Evolutionary conservation across 371 early-diverging fungal genomes (phyloP).

Genomic region (Haplosporangium sp.): DNA sequence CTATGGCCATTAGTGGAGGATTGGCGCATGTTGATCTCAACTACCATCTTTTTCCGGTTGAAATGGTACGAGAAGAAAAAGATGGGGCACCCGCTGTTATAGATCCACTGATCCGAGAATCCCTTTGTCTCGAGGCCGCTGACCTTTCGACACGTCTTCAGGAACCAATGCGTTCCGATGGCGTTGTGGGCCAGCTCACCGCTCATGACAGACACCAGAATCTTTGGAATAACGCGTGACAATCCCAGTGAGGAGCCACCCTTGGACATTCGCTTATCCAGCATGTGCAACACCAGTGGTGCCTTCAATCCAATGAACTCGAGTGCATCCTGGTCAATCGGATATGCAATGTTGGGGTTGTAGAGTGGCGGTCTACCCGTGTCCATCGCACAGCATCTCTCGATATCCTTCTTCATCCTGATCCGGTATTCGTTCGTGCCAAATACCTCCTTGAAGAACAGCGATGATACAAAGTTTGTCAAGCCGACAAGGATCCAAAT

Average conservation of each 20-base stretch:
- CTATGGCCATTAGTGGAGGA: conserved; percentile 72
- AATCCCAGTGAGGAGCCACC: conserved; percentile 81
- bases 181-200: conserved; percentile 84
- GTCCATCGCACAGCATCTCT: conserved; percentile 82
- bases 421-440: conserved; percentile 92
- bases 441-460: conserved; percentile 81
- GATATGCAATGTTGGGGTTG: conserved; percentile 69
- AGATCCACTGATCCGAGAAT: conserved; percentile 96
- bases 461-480: conserved; percentile 76
- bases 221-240: conserved; percentile 83
- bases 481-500: conserved; percentile 90
- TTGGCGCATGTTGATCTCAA: conserved; percentile 90
- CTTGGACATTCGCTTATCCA: conserved; percentile 91
- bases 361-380: conserved; percentile 88
- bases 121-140: conserved; percentile 80
- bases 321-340: conserved; percentile 76
- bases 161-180: conserved; percentile 84
- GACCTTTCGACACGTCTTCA: conserved; percentile 81
- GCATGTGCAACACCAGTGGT: conserved; percentile 91
- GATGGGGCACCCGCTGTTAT: conserved; percentile 87
- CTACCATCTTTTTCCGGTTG: conserved; percentile 93
- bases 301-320: conserved; percentile 88
- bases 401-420: conserved; percentile 88
- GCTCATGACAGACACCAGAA: conserved; percentile 81
- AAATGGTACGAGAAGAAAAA: conserved; percentile 84